These are phyloP conservation scores for Paraconiothyrium sp. DNA, from an alignment of 2,329 filamentous ascomycete genomes.

Conservation along the genomic window DNA sequence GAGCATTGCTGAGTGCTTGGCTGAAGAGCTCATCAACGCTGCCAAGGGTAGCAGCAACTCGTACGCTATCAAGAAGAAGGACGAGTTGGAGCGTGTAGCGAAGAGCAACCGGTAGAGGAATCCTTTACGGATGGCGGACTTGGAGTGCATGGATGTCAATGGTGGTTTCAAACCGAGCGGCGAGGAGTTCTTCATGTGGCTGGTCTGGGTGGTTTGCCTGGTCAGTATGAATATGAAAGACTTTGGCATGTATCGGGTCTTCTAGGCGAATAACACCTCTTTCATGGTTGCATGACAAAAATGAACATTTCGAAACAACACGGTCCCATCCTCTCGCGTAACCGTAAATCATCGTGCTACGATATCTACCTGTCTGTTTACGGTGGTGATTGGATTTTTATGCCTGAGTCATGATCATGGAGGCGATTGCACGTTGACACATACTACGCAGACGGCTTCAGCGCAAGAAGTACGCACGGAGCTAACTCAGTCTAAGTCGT, in stretches of 20 bases:
- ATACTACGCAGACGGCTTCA: too few relatives aligned
- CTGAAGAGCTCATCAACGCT: slow-evolving; percentile 99
- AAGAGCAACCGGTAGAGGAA: slow-evolving; percentile 98
- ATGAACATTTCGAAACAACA: slow-evolving; percentile 46
- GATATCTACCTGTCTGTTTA: not conserved
- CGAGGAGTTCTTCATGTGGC: slow-evolving; percentile 47
- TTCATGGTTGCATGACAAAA: slow-evolving; percentile 54
- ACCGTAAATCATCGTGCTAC: not conserved
- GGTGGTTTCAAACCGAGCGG: slow-evolving; percentile 39
- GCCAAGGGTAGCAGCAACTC: slow-evolving; percentile 99
- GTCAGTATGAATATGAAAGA: slow-evolving; percentile 44
- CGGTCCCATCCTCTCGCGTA: not conserved
- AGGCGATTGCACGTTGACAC: too few relatives aligned
- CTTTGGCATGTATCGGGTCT: slow-evolving; percentile 50
- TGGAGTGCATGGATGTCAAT: slow-evolving; percentile 28
- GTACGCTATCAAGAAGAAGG: slow-evolving; percentile 99
- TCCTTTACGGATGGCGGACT: slow-evolving; percentile 27
- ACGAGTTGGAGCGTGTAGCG: slow-evolving; percentile 99
- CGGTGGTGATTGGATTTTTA: not conserved
- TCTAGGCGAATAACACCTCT: slow-evolving; percentile 50
- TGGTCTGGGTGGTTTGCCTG: slow-evolving; percentile 39
- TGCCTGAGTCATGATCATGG: not conserved
- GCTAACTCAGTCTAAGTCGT: not conserved
- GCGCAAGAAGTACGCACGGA: not conserved
- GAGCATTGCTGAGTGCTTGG: slow-evolving; percentile 98